These are phyloP conservation scores for Fusarium begoniae DNA, from an alignment of 2,329 filamentous ascomycete species.

Conservation along the genomic window DNA sequence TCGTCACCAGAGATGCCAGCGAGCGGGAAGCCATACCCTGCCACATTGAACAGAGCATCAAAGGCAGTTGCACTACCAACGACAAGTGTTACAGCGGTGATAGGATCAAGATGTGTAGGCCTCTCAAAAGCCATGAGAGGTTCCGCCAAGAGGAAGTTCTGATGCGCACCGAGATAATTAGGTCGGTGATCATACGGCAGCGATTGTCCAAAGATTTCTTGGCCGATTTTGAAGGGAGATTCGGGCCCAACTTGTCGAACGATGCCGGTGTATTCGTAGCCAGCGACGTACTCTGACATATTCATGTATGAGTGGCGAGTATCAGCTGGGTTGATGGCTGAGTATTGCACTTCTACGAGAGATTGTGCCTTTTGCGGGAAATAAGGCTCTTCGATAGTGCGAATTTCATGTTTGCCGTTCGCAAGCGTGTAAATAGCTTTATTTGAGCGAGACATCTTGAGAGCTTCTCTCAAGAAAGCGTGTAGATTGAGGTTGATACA, in stretches of 20 bases:
- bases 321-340: slow-evolving; percentile 25
- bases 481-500: rapidly evolving
- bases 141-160: slow-evolving; percentile 19
- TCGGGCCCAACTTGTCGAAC: neutral
- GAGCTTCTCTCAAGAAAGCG: neutral
- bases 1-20: neutral
- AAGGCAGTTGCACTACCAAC: neutral
- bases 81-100: neutral
- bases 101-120: neutral
- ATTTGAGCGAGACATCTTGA: neutral
- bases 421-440: slow-evolving; percentile 9
- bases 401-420: neutral
- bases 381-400: neutral
- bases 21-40: neutral
- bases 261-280: slow-evolving; percentile 17
- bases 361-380: neutral
- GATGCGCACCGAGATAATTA: slow-evolving; percentile 17
- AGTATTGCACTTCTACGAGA: slow-evolving; percentile 24
- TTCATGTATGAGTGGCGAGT: slow-evolving; percentile 19
- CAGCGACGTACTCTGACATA: slow-evolving; percentile 4
- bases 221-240: neutral
- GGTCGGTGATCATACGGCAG: slow-evolving; percentile 10
- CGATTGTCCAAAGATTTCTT: slow-evolving; percentile 18
- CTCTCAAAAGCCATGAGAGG: neutral
- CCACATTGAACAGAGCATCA: slow-evolving; percentile 1